Conservation (phyloP, 345 rosid species). For the Lagerstroemia speciosa region DNA sequence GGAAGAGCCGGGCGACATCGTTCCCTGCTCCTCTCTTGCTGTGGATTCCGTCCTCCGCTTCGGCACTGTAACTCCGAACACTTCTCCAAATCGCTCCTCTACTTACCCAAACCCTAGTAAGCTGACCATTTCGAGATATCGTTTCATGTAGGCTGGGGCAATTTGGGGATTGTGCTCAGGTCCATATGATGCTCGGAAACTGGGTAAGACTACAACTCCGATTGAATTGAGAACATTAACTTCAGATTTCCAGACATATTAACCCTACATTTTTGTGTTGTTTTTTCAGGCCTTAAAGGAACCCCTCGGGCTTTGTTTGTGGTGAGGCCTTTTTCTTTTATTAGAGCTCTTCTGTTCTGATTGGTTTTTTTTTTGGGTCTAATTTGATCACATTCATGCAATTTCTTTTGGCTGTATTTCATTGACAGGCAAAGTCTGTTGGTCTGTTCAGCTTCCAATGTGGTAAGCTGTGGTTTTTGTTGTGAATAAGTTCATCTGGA, state of each 20-base stretch:
- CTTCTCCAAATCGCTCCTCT: background rate
- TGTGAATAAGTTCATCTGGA: background rate
- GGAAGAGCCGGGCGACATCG: conserved; percentile 33
- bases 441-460: conserved; percentile 55
- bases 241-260: background rate
- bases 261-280: conserved; percentile 1
- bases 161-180: conserved; percentile 62
- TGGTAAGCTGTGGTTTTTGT: conserved; percentile 30
- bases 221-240: background rate
- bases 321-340: conserved; percentile 25
- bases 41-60: conserved; percentile 55
- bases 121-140: background rate
- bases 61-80: conserved; percentile 35
- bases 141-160: conserved; percentile 55
- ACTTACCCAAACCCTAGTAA: background rate
- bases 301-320: conserved; percentile 53
- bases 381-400: background rate
- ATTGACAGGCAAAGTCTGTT: conserved; percentile 50
- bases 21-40: conserved; percentile 78
- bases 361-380: background rate
- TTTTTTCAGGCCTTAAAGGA: conserved; percentile 53
- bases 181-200: conserved; percentile 49
- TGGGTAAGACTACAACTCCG: conserved; percentile 25
- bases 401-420: conserved; percentile 5
- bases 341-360: background rate